A percentile compares a stretch with the other conserved stretches of the same genome.
Evolutionary conservation across 2,329 filamentous ascomycete genomes (phyloP).

Genomic region (Pseudocercospora cruenta): DNA sequence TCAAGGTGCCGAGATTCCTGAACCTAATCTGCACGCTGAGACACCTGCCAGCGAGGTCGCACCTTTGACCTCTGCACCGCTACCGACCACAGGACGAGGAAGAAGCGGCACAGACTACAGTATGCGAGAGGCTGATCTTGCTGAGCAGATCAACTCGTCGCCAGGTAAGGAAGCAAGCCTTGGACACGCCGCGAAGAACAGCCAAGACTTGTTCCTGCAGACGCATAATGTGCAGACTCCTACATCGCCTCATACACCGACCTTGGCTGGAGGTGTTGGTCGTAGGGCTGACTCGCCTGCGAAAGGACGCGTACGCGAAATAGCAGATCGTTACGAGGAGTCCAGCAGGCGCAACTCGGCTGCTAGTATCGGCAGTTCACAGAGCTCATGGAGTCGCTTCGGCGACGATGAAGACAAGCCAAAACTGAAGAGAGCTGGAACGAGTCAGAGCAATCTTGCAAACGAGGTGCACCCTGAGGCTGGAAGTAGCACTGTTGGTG

Average conservation of each 20-base stretch:
- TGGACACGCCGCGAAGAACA: conserved; percentile 29
- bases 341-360: conserved; percentile 48
- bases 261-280: conserved; percentile 4
- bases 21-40: conserved; percentile 28
- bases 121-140: conserved; percentile 39
- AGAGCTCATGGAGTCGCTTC: conserved; percentile 42
- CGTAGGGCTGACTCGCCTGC: conserved; percentile 39
- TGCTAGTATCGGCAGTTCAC: conserved; percentile 42
- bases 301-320: conserved; percentile 55
- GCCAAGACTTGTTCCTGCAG: conserved; percentile 34
- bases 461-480: conserved; percentile 10
- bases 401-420: conserved; percentile 20
- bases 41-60: conserved; percentile 25
- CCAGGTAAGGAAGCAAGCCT: conserved; percentile 20
- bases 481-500: conserved; percentile 9
- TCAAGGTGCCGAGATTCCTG: conserved; percentile 31
- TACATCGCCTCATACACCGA: conserved; percentile 13
- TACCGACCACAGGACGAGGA: conserved; percentile 29
- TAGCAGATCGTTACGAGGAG: conserved; percentile 55
- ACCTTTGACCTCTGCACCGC: conserved; percentile 9
- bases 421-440: conserved; percentile 22
- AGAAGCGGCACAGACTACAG: conserved; percentile 40
- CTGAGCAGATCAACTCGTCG: conserved; percentile 32
- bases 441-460: conserved; percentile 21
- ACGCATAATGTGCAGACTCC: conserved; percentile 27